Conservation (phyloP, 1,284 basidiomycete genomes). For the Cystobasidium slooffiae region DNA sequence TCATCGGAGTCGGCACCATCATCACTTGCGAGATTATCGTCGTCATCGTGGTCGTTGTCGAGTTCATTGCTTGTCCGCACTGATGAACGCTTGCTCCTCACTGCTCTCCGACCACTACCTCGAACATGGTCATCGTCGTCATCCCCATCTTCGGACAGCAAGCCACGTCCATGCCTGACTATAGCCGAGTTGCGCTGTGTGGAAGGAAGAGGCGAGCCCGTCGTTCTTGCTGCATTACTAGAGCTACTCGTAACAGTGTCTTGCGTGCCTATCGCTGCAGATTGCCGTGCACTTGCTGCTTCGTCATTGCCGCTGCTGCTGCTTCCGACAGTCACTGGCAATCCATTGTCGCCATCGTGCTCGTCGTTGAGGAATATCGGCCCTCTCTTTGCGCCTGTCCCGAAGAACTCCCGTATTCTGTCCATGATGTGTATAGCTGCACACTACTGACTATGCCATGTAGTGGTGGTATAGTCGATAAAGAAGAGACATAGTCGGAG, state of each 20-base stretch:
- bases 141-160: slow-evolving; percentile 37
- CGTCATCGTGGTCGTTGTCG: not conserved
- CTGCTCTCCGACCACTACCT: not conserved
- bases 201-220: slow-evolving; percentile 6
- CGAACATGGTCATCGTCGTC: slow-evolving; percentile 18
- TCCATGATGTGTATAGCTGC: not conserved
- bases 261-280: not conserved
- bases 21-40: not conserved
- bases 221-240: no score
- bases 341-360: slow-evolving; percentile 5
- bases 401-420: slow-evolving; percentile 21
- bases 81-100: slow-evolving; percentile 14
- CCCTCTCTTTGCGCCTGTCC: slow-evolving; percentile 8
- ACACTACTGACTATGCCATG: not conserved
- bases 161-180: slow-evolving; percentile 37
- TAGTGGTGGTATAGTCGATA: not conserved
- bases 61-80: not conserved
- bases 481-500: not conserved
- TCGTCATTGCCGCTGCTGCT: slow-evolving; percentile 9
- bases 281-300: not conserved
- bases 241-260: not conserved
- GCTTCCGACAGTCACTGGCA: not conserved
- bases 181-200: slow-evolving; percentile 25
- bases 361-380: slow-evolving; percentile 16
- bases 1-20: slow-evolving; percentile 23